These are phyloP conservation scores for Metschnikowia peoriensis DNA, from an alignment of 805 yeast genomes.

Conservation along the genomic window DNA sequence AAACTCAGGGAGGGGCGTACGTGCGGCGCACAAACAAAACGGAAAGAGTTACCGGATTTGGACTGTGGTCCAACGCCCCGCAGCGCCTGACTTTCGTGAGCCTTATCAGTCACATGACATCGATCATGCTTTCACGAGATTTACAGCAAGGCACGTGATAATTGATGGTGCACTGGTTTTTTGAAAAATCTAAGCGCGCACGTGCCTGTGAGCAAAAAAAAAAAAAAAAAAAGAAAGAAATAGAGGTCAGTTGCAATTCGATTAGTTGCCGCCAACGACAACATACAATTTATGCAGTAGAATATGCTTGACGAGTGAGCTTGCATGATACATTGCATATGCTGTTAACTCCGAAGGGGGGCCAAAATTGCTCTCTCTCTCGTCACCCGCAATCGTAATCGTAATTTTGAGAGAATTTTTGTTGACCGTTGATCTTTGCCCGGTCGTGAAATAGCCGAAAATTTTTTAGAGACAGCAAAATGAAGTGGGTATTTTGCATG, in stretches of 20 bases:
- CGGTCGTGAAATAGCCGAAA: neutral
- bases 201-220: neutral
- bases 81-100: neutral
- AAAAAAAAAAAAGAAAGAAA: neutral
- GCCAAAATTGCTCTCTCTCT: neutral
- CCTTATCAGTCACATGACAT: neutral
- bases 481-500: neutral
- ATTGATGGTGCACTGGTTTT: neutral
- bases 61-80: neutral
- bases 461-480: neutral
- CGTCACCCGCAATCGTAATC: neutral
- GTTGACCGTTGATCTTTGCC: neutral
- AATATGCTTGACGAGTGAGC: neutral
- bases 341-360: neutral
- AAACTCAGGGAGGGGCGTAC: neutral
- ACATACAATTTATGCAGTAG: neutral
- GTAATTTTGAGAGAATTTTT: neutral
- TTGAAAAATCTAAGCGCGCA: neutral
- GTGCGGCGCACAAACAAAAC: constrained; percentile 4
- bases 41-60: constrained; percentile 1
- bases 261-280: neutral
- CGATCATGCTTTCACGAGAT: neutral
- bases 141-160: neutral
- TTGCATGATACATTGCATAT: neutral
- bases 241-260: neutral